Evolutionary conservation across 2,329 filamentous ascomycete genomes (phyloP).

Genomic region (Talaromyces funiculosus): DNA sequence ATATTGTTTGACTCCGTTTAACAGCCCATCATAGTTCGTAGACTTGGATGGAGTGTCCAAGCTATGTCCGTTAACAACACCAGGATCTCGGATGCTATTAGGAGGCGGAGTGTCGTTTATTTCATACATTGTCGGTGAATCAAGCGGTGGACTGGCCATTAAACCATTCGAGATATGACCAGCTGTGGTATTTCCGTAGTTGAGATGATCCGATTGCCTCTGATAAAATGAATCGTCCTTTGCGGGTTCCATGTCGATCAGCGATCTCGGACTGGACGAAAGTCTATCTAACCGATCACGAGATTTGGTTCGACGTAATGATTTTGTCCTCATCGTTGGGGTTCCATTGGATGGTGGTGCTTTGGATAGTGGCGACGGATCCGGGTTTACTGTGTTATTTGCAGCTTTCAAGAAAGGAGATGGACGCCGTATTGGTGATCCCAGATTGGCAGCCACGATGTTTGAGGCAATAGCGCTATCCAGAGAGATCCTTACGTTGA

Average conservation of each 20-base stretch:
- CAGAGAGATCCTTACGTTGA: conserved; percentile 11
- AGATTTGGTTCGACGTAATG: conserved; percentile 12
- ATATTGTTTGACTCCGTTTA: neutral
- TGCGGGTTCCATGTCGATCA: neutral
- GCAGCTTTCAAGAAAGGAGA: conserved; percentile 5
- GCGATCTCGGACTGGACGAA: neutral
- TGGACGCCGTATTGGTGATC: neutral
- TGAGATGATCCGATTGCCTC: neutral
- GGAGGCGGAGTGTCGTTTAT: conserved; percentile 12
- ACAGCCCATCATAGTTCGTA: neutral
- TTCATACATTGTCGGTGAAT: conserved; percentile 6
- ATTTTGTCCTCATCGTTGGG: conserved; percentile 6
- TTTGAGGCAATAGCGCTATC: conserved; percentile 7
- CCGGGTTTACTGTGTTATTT: neutral
- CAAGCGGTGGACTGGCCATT: neutral
- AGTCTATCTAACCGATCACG: conserved; percentile 9
- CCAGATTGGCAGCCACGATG: conserved; percentile 11
- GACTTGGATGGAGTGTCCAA: neutral
- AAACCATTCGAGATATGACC: neutral
- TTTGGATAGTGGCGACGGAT: neutral
- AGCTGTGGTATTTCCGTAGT: neutral
- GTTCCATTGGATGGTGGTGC: neutral
- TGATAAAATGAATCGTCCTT: conserved; percentile 2
- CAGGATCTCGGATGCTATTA: conserved; percentile 10
- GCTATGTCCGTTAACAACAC: neutral